These are phyloP conservation scores for Fusarium cicatricum DNA, from an alignment of 2,329 filamentous ascomycete species.

Conservation along the genomic window DNA sequence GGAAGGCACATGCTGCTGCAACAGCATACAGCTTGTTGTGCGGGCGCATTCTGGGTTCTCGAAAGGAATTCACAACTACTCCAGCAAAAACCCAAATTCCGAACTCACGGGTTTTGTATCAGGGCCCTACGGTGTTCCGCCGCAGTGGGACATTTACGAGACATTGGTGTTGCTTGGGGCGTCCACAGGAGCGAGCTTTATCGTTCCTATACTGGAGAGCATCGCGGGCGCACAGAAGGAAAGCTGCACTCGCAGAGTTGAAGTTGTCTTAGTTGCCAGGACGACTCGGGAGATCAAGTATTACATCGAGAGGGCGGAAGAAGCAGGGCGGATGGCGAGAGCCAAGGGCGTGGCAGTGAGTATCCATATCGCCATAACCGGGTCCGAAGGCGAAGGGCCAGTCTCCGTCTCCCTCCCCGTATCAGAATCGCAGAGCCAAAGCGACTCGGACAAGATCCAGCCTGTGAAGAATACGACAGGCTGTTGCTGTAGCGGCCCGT, in stretches of 20 bases:
- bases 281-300: constrained; percentile 63
- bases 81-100: constrained; percentile 48
- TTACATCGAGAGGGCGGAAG: constrained; percentile 60
- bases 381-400: constrained; percentile 16
- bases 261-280: constrained; percentile 61
- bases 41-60: constrained; percentile 66
- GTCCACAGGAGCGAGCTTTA: constrained; percentile 70
- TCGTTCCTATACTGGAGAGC: constrained; percentile 65
- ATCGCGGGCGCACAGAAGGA: constrained; percentile 52
- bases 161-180: constrained; percentile 67
- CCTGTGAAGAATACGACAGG: constrained; percentile 22
- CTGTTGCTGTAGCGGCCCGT: constrained; percentile 35
- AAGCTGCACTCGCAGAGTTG: constrained; percentile 61
- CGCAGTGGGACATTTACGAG: constrained; percentile 66
- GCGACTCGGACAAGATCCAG: constrained; percentile 33
- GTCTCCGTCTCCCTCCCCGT: constrained; percentile 45
- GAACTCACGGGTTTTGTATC: constrained; percentile 55
- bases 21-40: constrained; percentile 67
- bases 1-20: constrained; percentile 62
- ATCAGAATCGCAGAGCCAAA: constrained; percentile 18
- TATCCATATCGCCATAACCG: constrained; percentile 64
- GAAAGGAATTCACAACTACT: constrained; percentile 58
- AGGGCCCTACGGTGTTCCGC: constrained; percentile 65
- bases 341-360: constrained; percentile 57
- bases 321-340: constrained; percentile 51